phyloP scores from a whole-genome alignment of 2,329 filamentous ascomycete species.

The Trichoderma lentiforme region DNA sequence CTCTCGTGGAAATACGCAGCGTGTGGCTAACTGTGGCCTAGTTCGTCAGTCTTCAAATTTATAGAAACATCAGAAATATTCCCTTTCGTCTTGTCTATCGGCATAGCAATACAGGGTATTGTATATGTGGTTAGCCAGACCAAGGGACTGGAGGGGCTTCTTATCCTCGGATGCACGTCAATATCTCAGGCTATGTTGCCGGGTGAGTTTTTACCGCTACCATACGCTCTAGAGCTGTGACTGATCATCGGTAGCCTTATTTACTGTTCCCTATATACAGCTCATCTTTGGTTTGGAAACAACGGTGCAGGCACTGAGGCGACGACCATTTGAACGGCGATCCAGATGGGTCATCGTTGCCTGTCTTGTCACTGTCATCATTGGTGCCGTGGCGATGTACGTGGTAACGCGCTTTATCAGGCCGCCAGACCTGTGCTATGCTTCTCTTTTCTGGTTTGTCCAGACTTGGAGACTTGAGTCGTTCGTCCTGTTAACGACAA shows the following conservation, averaged over 20 bases:
- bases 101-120: constrained; percentile 56
- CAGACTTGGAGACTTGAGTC: constrained; percentile 56
- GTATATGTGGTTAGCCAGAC: constrained; percentile 57
- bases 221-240: neutral
- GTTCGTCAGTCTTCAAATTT: constrained; percentile 40
- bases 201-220: constrained; percentile 39
- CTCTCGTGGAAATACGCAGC: neutral
- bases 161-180: constrained; percentile 50
- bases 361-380: constrained; percentile 25
- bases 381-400: constrained; percentile 55
- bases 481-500: constrained; percentile 51
- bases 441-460: constrained; percentile 66
- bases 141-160: constrained; percentile 49
- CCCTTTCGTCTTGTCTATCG: constrained; percentile 55
- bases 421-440: constrained; percentile 61
- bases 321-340: constrained; percentile 54
- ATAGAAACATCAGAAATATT: constrained; percentile 48
- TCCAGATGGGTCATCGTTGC: constrained; percentile 55
- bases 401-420: constrained; percentile 54
- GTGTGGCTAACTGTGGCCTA: constrained; percentile 21
- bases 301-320: constrained; percentile 52
- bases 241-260: constrained; percentile 50
- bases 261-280: constrained; percentile 64
- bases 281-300: constrained; percentile 63
- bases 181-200: constrained; percentile 59